A percentile compares a stretch with the other conserved stretches of the same genome.
phyloP scores from a whole-genome alignment of 139 green algal species.

The Nannochloris sp. region DNA sequence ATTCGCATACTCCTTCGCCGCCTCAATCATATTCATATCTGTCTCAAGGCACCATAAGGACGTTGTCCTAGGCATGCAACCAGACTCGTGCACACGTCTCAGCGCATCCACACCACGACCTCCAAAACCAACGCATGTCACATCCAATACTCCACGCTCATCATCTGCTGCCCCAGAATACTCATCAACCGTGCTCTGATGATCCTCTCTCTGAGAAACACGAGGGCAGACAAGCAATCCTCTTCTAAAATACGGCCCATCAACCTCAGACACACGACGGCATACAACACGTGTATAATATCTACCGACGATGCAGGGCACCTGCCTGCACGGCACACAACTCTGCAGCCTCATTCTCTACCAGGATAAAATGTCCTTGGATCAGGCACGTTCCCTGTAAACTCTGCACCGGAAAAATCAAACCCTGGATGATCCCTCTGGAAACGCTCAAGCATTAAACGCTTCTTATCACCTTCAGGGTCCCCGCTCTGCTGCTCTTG shows the following conservation, averaged over 20 bases:
- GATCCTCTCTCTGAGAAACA: too few species aligned
- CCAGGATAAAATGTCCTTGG: conserved; percentile 71
- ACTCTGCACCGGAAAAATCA: conserved; percentile 79
- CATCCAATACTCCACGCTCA: too few species aligned
- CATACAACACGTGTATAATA: too few species aligned
- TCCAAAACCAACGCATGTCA: conserved; percentile 42
- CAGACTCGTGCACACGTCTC: conserved; percentile 30
- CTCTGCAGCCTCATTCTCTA: conserved; percentile 21
- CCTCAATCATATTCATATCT: conserved; percentile 25
- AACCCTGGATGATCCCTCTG: conserved; percentile 90
- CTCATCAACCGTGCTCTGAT: too few species aligned
- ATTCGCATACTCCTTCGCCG: conserved; percentile 5
- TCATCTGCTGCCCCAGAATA: too few species aligned
- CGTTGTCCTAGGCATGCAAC: not conserved
- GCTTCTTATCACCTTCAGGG: conserved; percentile 56
- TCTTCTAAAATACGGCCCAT: too few species aligned
- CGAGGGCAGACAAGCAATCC: too few species aligned
- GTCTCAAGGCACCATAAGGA: conserved; percentile 38
- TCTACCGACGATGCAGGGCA: too few species aligned
- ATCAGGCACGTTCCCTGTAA: conserved; percentile 72
- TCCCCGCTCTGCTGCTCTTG: conserved; percentile 37
- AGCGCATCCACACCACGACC: conserved; percentile 46
- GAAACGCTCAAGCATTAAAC: conserved; percentile 87
- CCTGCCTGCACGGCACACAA: not conserved
- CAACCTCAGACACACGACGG: too few species aligned